Percentiles rank a stretch among this genome's conserved stretches.
Evolutionary conservation across 495 filamentous ascomycete genomes (phyloP).

Genomic region (Poronia punctata): DNA sequence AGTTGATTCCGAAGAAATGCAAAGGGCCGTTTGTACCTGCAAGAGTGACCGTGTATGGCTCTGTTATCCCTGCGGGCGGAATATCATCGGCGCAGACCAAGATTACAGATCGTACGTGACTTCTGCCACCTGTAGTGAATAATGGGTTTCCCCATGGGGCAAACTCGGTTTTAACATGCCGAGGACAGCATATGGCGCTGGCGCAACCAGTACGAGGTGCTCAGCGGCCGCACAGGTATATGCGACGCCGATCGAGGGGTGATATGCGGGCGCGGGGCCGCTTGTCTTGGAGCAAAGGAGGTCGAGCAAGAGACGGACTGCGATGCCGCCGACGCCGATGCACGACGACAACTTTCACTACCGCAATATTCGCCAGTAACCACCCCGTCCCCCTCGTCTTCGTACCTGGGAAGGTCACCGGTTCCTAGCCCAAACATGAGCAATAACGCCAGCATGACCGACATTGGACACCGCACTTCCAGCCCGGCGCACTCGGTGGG

Average conservation of each 20-base stretch:
- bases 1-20: slow-evolving; percentile 36
- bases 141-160: no score
- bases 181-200: slow-evolving; percentile 67
- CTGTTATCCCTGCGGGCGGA: slow-evolving; percentile 69
- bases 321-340: slow-evolving; percentile 59
- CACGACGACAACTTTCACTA: slow-evolving; percentile 24
- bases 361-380: slow-evolving; percentile 12
- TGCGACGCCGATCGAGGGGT: slow-evolving; percentile 84
- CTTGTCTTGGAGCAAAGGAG: slow-evolving; percentile 63
- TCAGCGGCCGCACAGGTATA: slow-evolving; percentile 79
- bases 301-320: slow-evolving; percentile 77
- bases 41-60: slow-evolving; percentile 59
- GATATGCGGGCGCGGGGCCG: slow-evolving; percentile 63
- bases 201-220: slow-evolving; percentile 77
- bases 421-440: slow-evolving; percentile 2
- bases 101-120: slow-evolving; percentile 54
- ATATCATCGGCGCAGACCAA: slow-evolving; percentile 58
- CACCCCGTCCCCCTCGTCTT: slow-evolving; percentile 19
- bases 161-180: no score
- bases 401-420: slow-evolving; percentile 22
- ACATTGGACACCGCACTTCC: slow-evolving; percentile 26
- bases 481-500: slow-evolving; percentile 23
- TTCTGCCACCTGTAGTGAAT: background rate
- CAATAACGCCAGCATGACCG: slow-evolving; percentile 4
- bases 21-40: slow-evolving; percentile 64